Conservation (phyloP, 2,329 filamentous ascomycete genomes). For the Alternaria sp. region DNA sequence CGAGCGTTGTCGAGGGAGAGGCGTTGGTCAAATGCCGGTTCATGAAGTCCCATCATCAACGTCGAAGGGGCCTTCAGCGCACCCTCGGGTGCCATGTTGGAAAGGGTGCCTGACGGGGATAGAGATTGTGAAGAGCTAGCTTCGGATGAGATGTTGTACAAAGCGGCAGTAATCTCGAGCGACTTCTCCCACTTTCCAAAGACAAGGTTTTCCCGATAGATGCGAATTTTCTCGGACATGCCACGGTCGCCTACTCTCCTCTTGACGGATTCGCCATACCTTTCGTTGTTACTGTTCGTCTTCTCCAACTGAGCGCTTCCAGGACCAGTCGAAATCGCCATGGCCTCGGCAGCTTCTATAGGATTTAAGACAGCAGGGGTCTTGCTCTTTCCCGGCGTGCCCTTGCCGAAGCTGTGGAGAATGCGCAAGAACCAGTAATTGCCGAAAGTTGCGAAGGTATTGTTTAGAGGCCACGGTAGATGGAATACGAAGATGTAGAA, state of each 20-base stretch:
- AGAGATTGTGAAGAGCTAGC: constrained; percentile 17
- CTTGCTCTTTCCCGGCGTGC: constrained; percentile 33
- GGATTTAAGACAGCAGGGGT: constrained; percentile 15
- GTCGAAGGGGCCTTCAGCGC: constrained; percentile 62
- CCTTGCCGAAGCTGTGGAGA: constrained; percentile 51
- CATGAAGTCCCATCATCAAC: constrained; percentile 62
- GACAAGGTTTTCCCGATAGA: constrained; percentile 63
- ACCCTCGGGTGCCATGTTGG: constrained; percentile 57
- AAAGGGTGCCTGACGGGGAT: constrained; percentile 41
- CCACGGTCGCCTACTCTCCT: constrained; percentile 53
- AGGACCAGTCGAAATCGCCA: constrained; percentile 63
- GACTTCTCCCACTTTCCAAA: constrained; percentile 60
- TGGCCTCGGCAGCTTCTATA: constrained; percentile 53
- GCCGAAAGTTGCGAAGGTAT: constrained; percentile 57
- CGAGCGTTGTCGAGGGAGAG: constrained; percentile 62
- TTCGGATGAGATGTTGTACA: constrained; percentile 53
- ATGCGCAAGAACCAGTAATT: constrained; percentile 58
- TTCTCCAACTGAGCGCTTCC: constrained; percentile 54
- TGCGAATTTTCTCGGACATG: constrained; percentile 60
- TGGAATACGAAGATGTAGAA: constrained; percentile 65
- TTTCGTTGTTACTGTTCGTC: constrained; percentile 22
- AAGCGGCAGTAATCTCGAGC: constrained; percentile 57
- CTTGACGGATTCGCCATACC: constrained; percentile 53
- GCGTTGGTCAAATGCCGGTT: constrained; percentile 59
- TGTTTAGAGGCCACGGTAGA: constrained; percentile 57